Evolutionary conservation across 768 basidiomycete species (phyloP).

Genomic region (Kwoniella dejecticola): DNA sequence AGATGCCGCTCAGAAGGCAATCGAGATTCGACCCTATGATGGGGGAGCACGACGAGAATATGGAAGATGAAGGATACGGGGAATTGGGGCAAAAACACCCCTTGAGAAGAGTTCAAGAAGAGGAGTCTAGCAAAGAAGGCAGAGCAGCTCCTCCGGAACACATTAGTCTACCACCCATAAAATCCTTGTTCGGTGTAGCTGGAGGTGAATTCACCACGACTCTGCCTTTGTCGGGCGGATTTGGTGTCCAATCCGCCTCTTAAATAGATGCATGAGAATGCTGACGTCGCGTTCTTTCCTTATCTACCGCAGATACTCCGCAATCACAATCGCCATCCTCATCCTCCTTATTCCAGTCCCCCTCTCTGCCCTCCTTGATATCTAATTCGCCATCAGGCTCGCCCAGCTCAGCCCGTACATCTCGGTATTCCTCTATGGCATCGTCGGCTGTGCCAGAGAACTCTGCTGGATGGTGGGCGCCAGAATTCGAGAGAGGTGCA

Average conservation of each 20-base stretch:
- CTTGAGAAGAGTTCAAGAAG: slow-evolving; percentile 37
- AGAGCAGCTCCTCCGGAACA: slow-evolving; percentile 3
- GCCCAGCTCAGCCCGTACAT: slow-evolving; percentile 38
- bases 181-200: slow-evolving; percentile 42
- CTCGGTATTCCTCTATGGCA: slow-evolving; percentile 41
- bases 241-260: background rate
- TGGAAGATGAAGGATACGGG: slow-evolving; percentile 41
- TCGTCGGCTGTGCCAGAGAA: slow-evolving; percentile 26
- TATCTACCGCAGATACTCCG: slow-evolving; percentile 7
- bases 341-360: slow-evolving; percentile 27
- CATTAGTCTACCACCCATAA: slow-evolving; percentile 49
- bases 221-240: too few relatives aligned
- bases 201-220: slow-evolving; percentile 28
- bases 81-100: slow-evolving; percentile 42
- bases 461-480: slow-evolving; percentile 46
- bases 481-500: slow-evolving; percentile 29
- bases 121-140: slow-evolving; percentile 9
- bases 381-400: slow-evolving; percentile 41
- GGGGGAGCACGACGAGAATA: slow-evolving; percentile 28
- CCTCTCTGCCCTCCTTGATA: slow-evolving; percentile 37
- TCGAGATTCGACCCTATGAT: slow-evolving; percentile 49
- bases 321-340: slow-evolving; percentile 26
- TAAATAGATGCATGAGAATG: background rate
- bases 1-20: slow-evolving; percentile 26
- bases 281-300: background rate